Conservation (phyloP, 179 eudicot genomes). For the Vitellaria paradoxa region DNA sequence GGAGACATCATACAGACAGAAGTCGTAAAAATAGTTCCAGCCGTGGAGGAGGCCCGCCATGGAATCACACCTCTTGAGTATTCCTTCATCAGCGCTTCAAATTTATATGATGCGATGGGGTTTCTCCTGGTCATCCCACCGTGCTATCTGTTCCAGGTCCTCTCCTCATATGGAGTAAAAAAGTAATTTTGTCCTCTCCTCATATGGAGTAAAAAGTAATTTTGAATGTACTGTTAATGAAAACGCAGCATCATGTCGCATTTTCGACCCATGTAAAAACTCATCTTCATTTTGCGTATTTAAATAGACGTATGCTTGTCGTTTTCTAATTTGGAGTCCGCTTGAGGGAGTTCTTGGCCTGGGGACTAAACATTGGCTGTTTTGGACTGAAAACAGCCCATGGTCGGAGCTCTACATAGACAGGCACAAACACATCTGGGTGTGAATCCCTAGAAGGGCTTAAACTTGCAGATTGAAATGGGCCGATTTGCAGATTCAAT, state of each 20-base stretch:
- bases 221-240: too few species aligned
- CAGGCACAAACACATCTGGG: not conserved
- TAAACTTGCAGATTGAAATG: too few species aligned
- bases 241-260: too few species aligned
- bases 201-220: not conserved
- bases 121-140: not conserved
- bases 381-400: slow-evolving; percentile 46
- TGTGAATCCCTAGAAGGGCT: too few species aligned
- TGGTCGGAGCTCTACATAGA: slow-evolving; percentile 31
- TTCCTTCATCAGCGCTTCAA: not conserved
- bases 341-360: slow-evolving; percentile 53
- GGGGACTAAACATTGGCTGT: slow-evolving; percentile 60
- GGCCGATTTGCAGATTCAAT: too few species aligned
- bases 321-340: slow-evolving; percentile 61
- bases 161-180: not conserved
- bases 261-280: too few species aligned
- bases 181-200: too few species aligned
- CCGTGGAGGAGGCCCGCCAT: not conserved
- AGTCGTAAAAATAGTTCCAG: slow-evolving; percentile 1
- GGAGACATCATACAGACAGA: slow-evolving; percentile 16
- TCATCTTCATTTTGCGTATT: too few species aligned
- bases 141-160: not conserved
- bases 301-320: too few species aligned
- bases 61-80: slow-evolving; percentile 8
- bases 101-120: not conserved